phyloP scores from a whole-genome alignment of 2,329 filamentous ascomycete genomes.

The Nemania sp. region DNA sequence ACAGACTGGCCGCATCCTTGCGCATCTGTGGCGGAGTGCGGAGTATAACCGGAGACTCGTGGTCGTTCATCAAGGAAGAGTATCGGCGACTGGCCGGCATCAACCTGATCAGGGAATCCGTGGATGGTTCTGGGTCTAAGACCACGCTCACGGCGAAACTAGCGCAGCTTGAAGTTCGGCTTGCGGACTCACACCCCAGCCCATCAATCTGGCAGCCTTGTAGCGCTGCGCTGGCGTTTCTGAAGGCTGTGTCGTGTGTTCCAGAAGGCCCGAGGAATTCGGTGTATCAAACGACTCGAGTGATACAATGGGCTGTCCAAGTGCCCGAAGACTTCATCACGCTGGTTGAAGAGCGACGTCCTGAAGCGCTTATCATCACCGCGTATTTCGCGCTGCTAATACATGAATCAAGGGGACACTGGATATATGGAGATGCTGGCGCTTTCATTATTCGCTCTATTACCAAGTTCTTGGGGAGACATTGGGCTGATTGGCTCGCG shows the following conservation, averaged over 20 bases:
- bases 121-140: background rate
- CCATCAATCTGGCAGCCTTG: slow-evolving; percentile 1
- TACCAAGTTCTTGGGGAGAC: slow-evolving; percentile 25
- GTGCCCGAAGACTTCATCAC: slow-evolving; percentile 35
- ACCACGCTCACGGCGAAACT: slow-evolving; percentile 6
- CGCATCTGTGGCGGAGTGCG: slow-evolving; percentile 28
- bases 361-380: slow-evolving; percentile 47
- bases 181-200: background rate
- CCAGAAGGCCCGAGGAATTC: background rate
- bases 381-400: slow-evolving; percentile 48
- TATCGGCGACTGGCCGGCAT: slow-evolving; percentile 11
- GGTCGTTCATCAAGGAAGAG: slow-evolving; percentile 7
- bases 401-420: slow-evolving; percentile 40
- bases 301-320: slow-evolving; percentile 27
- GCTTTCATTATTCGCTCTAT: slow-evolving; percentile 30
- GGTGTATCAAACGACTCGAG: background rate
- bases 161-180: background rate
- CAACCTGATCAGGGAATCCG: background rate
- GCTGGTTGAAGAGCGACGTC: slow-evolving; percentile 41
- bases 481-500: slow-evolving; percentile 34
- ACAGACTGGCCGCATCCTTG: slow-evolving; percentile 25
- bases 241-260: background rate
- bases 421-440: slow-evolving; percentile 38
- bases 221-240: slow-evolving; percentile 1
- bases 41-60: slow-evolving; percentile 17